phyloP scores from a whole-genome alignment of 2,329 filamentous ascomycete genomes.

The Paecilomyces fulvus region DNA sequence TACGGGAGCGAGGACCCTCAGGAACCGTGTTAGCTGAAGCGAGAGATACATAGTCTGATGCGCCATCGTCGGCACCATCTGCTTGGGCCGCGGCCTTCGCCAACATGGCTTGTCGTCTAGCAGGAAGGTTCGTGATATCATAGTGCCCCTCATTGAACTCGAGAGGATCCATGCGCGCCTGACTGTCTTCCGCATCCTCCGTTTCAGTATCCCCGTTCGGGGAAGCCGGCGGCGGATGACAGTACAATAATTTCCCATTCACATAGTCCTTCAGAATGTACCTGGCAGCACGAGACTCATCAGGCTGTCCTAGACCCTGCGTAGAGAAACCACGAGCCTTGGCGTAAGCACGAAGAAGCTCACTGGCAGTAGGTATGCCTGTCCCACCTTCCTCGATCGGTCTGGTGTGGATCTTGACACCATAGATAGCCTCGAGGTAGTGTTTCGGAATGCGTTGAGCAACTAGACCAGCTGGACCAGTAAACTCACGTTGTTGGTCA shows the following conservation, averaged over 20 bases:
- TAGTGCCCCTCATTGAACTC: conserved; percentile 90
- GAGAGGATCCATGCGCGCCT: conserved; percentile 51
- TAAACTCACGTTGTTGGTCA: conserved; percentile 90
- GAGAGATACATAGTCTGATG: conserved; percentile 16
- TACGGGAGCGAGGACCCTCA: conserved; percentile 63
- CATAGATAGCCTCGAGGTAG: conserved; percentile 89
- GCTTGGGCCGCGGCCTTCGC: conserved; percentile 35
- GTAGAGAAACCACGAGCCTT: conserved; percentile 84
- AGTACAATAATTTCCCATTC: conserved; percentile 87
- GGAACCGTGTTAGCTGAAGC: conserved; percentile 26
- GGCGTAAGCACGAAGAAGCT: conserved; percentile 79
- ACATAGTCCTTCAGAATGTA: conserved; percentile 96
- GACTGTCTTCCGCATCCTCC: conserved; percentile 39
- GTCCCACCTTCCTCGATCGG: conserved; percentile 88
- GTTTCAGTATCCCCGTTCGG: conserved; percentile 37
- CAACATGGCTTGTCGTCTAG: conserved; percentile 62
- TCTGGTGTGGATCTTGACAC: conserved; percentile 75
- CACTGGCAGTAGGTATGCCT: conserved; percentile 72
- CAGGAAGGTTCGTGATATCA: conserved; percentile 69
- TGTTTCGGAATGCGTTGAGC: conserved; percentile 75
- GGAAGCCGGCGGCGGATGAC: conserved; percentile 65
- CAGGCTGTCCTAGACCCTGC: conserved; percentile 78
- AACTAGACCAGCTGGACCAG: conserved; percentile 74
- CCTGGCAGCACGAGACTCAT: conserved; percentile 84
- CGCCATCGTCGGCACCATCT: conserved; percentile 33